Percentiles rank a stretch among this genome's conserved stretches.
Evolutionary conservation across 352 stramenopile genomes (phyloP).

Genomic region (Pythium utonaiense): DNA sequence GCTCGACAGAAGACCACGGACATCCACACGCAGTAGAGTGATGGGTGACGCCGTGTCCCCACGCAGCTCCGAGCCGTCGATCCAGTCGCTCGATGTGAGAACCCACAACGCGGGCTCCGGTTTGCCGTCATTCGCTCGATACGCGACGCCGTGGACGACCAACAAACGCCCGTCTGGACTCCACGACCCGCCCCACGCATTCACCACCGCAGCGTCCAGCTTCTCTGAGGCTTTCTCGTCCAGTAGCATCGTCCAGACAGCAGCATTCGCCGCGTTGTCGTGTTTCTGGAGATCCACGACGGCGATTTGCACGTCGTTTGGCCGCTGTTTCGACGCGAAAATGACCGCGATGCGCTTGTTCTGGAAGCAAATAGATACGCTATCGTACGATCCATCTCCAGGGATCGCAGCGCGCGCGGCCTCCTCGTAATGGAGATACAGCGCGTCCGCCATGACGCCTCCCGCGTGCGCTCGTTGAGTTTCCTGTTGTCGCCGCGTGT

Average conservation of each 20-base stretch:
- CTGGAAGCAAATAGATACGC: constrained; percentile 6
- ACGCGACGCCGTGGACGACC: constrained; percentile 31
- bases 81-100: constrained; percentile 36
- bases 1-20: constrained; percentile 27
- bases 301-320: constrained; percentile 5
- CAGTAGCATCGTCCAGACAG: constrained; percentile 5
- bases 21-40: constrained; percentile 30
- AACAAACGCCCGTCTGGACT: constrained; percentile 54
- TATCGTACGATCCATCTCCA: background rate
- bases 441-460: constrained; percentile 12
- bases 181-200: constrained; percentile 21
- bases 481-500: constrained; percentile 5
- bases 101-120: constrained; percentile 38
- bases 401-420: background rate
- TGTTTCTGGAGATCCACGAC: background rate
- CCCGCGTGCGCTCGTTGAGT: background rate
- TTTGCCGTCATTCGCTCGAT: constrained; percentile 18
- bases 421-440: constrained; percentile 15
- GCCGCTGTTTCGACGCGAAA: constrained; percentile 10
- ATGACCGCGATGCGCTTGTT: constrained; percentile 15
- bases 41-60: background rate
- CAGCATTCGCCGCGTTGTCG: background rate
- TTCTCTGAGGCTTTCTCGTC: background rate
- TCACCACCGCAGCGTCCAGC: background rate
- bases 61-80: constrained; percentile 15